Evolutionary conservation across 2,329 filamentous ascomycete genomes (phyloP), one percentile per base, ranked within the genome.

Genomic region (Colletotrichum lentis): DNA sequence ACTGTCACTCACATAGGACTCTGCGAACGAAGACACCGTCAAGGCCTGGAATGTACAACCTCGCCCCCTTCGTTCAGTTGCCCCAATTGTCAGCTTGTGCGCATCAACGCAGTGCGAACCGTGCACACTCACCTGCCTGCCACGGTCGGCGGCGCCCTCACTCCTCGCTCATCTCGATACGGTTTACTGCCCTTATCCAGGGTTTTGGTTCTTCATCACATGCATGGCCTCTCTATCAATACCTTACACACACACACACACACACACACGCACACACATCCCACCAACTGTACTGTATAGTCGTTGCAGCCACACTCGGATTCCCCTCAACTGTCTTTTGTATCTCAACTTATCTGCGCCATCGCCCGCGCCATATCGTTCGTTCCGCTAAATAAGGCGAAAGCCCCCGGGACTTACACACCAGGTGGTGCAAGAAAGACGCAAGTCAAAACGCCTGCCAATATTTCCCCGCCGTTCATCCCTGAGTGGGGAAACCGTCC

Each of bases 401-500:
- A 27, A 35, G 35, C 27, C 49, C n/a, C 27, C 27, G 8, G 31
- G 44, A 41, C 37, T 16, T 58, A 64, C n/a, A 12, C 49, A 52
- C 60, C 59, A 31, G 27, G 27, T 39, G 46, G 39, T 57, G 27
- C 53, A 54, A 49, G 54, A 68, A 55, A 35, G 52, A 35, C 47
- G 53, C 52, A 47, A 31, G 53, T 65, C 52, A 7, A 55, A 44
- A 50, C 11, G 39, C 35, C 16, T 22, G 47, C 39, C 61, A 39
- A 68, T 64, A n/a, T 31, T 44, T 47, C 60, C 61, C 61, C 61
- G 65, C 55, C 47, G 61, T 68, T 65, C 55, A 43, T 27, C 49
- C 43, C 35, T 41, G 16, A 41, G 54, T 68, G 55, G 65, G 59
- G 49, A 44, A 55, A 7, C 43, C 55, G 62, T 59, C 50, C 65